Percentiles rank a stretch among this genome's conserved stretches.
phyloP scores from a whole-genome alignment of 768 basidiomycete genomes.

The Pleurotus tuoliensis region DNA sequence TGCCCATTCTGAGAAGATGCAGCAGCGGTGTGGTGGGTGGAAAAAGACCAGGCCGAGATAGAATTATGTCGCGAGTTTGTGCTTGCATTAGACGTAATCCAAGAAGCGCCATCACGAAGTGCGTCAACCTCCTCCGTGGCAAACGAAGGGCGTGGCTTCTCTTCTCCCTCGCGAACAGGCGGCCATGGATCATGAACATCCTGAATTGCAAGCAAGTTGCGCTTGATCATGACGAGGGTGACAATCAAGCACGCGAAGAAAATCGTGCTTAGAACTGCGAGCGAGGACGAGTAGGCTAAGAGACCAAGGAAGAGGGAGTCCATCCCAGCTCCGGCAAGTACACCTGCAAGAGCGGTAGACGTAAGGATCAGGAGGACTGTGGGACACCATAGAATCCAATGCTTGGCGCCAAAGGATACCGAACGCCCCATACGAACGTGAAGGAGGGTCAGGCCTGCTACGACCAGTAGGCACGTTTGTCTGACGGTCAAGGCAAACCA shows the following conservation, averaged over 20 bases:
- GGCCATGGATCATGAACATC: conserved; percentile 59
- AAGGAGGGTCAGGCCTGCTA: conserved; percentile 57
- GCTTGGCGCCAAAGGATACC: conserved; percentile 62
- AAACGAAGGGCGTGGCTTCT: conserved; percentile 59
- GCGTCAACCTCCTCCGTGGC: conserved; percentile 70
- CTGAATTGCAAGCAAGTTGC: conserved; percentile 54
- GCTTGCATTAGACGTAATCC: conserved; percentile 67
- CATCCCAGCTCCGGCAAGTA: conserved; percentile 51
- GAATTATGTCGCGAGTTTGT: conserved; percentile 53
- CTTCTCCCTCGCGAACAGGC: conserved; percentile 45
- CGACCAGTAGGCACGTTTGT: conserved; percentile 64
- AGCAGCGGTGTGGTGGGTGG: conserved; percentile 51
- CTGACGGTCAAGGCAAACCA: conserved; percentile 67
- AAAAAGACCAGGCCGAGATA: conserved; percentile 69
- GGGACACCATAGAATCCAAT: conserved; percentile 75
- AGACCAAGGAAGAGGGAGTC: conserved; percentile 58
- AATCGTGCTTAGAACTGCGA: conserved; percentile 49
- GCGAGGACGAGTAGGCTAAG: conserved; percentile 48
- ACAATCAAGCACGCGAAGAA: conserved; percentile 57
- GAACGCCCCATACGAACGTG: conserved; percentile 70
- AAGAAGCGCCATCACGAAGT: conserved; percentile 73
- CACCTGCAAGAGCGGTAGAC: conserved; percentile 56
- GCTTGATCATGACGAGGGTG: conserved; percentile 63
- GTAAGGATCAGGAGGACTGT: conserved; percentile 48
- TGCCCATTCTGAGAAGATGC: conserved; percentile 33